Evolutionary conservation across 352 stramenopile species (phyloP), one percentile per base, ranked within the genome.

Genomic region (Globisporangium paddicum): DNA sequence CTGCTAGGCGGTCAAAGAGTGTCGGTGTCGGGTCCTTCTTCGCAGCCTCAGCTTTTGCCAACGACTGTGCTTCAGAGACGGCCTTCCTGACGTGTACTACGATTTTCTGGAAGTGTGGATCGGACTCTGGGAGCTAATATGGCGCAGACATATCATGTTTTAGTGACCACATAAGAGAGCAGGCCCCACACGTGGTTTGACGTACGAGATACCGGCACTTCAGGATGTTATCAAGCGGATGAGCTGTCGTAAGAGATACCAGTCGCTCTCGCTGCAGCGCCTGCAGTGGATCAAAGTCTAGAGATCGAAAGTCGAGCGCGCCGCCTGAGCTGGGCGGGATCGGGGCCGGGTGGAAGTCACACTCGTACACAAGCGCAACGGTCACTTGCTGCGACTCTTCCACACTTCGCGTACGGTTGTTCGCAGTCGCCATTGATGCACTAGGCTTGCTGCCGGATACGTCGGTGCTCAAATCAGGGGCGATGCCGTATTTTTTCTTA

Each of bases 191-290:
- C 42, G 9, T n/a, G 6, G 16, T 1, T 10, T 26, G 2, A 73
- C 68, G 11, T 68, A 90, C 79, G 60, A 95, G 60, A 44, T 80
- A 60, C 8, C 86, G 72, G 64, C 86, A 97, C 55, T 96, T 95
- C 59, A 87, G 79, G 38, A 97, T 84, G 58, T 96, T 96, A 63
- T 97, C 88, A 38, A 98, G 69, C 45, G 82, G 78, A 62, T 47
- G 63, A 55, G 42, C 48, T 62, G 2, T n/a, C n/a, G 75, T 54
- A 28, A 69, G 75, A 19, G 77, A 49, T 28, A 18, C 18, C 8
- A 62, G 5, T 4, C 3, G 13, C 10, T 48, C 46, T 13, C 48
- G 46, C 0, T 52, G 28, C n/a, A 94, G 71, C n/a, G 77, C 80
- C 44, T 68, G 61, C 0, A 81, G 51, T 38, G 80, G 68, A 46